Conservation (phyloP, 202 grass and related monocot genomes). For the Cymbopogon flexuosus region DNA sequence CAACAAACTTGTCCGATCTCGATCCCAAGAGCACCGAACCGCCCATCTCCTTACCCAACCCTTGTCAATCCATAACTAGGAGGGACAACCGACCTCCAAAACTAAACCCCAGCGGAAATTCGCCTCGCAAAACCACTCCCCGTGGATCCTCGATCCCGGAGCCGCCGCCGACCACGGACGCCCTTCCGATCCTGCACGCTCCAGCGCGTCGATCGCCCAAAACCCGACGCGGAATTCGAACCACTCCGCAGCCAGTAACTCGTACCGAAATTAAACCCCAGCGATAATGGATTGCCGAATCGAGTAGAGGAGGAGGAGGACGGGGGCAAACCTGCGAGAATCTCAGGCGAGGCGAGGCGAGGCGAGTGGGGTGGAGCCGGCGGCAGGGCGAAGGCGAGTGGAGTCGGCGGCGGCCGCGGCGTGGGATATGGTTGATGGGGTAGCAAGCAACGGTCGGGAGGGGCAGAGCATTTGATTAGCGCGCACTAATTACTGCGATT, state of each 20-base stretch:
- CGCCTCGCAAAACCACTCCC: background rate
- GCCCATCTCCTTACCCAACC: no score
- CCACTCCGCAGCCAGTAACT: background rate
- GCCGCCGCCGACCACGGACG: background rate
- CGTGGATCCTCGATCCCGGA: background rate
- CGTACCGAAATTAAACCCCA: background rate
- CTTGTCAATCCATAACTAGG: background rate
- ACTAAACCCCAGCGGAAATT: background rate
- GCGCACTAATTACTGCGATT: slow-evolving; percentile 12
- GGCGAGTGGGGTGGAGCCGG: background rate
- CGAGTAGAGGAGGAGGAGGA: background rate
- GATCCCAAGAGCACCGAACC: background rate
- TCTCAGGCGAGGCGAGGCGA: background rate
- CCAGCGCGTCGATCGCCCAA: no score
- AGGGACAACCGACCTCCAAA: background rate
- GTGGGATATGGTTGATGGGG: background rate
- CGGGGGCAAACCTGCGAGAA: background rate
- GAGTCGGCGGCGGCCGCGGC: background rate
- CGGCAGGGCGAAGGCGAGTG: background rate
- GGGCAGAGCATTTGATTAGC: background rate
- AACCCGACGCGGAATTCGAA: no score
- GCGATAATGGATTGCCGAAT: background rate
- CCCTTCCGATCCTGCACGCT: background rate
- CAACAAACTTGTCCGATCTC: background rate
- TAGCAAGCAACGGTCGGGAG: slow-evolving; percentile 3